Percentiles rank a stretch among this genome's conserved stretches.
Evolutionary conservation across 768 basidiomycete species (phyloP).

Genomic region (Leucocoprinus leucothites): DNA sequence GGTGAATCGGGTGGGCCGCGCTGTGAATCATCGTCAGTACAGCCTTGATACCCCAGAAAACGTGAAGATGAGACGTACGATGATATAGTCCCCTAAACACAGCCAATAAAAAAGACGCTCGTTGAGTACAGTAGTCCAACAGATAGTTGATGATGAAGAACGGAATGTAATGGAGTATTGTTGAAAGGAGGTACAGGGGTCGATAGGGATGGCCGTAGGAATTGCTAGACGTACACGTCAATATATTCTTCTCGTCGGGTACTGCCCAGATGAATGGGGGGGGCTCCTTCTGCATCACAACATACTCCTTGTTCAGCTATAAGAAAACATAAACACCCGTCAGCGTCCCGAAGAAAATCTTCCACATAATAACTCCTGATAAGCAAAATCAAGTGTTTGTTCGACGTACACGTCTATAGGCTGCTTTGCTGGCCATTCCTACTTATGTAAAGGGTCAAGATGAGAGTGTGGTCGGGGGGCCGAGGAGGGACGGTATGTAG

Average conservation of each 20-base stretch:
- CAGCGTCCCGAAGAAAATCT: background rate
- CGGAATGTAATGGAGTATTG: background rate
- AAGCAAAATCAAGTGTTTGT: background rate
- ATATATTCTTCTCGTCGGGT: constrained; percentile 97
- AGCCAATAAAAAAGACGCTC: background rate
- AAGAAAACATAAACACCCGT: background rate
- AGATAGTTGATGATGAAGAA: background rate
- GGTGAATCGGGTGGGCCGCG: constrained; percentile 94
- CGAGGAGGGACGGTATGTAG: constrained; percentile 14
- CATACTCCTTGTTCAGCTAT: constrained; percentile 85
- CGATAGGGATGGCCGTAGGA: background rate
- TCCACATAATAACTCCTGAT: background rate
- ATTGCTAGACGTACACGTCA: constrained; percentile 68
- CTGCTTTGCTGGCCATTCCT: constrained; percentile 80
- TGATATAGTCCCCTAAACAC: constrained; percentile 85
- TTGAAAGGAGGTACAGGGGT: background rate
- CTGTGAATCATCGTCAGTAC: constrained; percentile 34
- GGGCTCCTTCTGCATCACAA: constrained; percentile 87
- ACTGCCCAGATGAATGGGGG: constrained; percentile 96
- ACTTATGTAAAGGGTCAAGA: constrained; percentile 6
- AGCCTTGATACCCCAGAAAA: constrained; percentile 13
- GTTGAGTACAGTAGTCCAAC: background rate
- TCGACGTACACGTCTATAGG: constrained; percentile 72
- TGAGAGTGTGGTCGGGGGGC: constrained; percentile 20
- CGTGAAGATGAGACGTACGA: constrained; percentile 48